A percentile compares a stretch with the other conserved stretches of the same genome.
phyloP scores from a whole-genome alignment of 2,329 filamentous ascomycete genomes.

The Atkinsonella texensis region DNA sequence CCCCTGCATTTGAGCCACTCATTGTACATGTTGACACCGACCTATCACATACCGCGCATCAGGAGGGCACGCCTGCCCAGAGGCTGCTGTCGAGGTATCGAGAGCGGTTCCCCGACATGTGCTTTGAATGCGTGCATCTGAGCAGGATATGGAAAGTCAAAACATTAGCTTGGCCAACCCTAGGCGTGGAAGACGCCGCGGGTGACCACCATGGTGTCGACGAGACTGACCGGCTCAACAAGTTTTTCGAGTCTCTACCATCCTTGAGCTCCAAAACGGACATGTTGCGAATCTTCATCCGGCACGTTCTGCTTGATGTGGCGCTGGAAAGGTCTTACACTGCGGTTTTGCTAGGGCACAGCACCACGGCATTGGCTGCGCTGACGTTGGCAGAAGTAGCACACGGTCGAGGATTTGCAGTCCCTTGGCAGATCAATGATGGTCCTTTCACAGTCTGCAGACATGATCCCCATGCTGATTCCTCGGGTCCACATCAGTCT shows the following conservation, averaged over 20 bases:
- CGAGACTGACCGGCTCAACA: conserved; percentile 34
- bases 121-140: conserved; percentile 52
- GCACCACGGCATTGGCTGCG: conserved; percentile 77
- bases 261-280: conserved; percentile 69
- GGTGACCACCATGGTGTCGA: conserved; percentile 6
- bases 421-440: conserved; percentile 75
- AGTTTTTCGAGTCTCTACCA: conserved; percentile 47
- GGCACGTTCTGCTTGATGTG: conserved; percentile 55
- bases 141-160: conserved; percentile 43
- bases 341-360: conserved; percentile 71
- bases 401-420: conserved; percentile 74
- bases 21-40: conserved; percentile 43
- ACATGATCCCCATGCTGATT: conserved; percentile 15
- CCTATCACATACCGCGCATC: conserved; percentile 12
- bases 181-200: conserved; percentile 17
- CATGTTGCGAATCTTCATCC: conserved; percentile 56
- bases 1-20: conserved; percentile 55
- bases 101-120: conserved; percentile 51
- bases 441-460: conserved; percentile 36
- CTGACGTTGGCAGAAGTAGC: conserved; percentile 78
- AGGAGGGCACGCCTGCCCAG: conserved; percentile 21
- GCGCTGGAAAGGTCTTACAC: conserved; percentile 50
- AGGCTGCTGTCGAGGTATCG: conserved; percentile 41
- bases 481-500: conserved; percentile 9
- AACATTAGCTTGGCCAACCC: conserved; percentile 40